These are phyloP conservation scores for Nakaseomyces glabratus DNA, from an alignment of 1,139 yeast species.

Conservation along the genomic window DNA sequence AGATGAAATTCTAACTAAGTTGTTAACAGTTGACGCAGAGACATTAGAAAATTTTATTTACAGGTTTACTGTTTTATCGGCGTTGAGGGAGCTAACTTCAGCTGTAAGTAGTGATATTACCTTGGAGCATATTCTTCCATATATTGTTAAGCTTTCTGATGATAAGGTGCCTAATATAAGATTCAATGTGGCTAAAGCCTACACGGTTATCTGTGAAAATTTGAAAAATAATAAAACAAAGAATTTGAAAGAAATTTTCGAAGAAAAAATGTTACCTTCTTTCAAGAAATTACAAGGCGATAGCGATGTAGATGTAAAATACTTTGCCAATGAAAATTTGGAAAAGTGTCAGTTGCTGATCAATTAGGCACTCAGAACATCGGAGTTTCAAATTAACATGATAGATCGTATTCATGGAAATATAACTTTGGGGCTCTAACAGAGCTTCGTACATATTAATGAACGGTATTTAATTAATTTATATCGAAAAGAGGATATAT, in stretches of 20 bases:
- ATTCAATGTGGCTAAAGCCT: slow-evolving; percentile 87
- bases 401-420: too few relatives aligned
- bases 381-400: too few relatives aligned
- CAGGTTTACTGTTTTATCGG: slow-evolving; percentile 83
- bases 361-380: too few relatives aligned
- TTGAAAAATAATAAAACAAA: slow-evolving; percentile 29
- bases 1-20: slow-evolving; percentile 68
- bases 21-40: slow-evolving; percentile 44
- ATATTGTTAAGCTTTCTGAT: slow-evolving; percentile 56
- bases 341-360: slow-evolving; percentile 30
- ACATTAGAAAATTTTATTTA: slow-evolving; percentile 54
- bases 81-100: slow-evolving; percentile 70
- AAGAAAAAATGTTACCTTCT: slow-evolving; percentile 50
- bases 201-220: slow-evolving; percentile 50
- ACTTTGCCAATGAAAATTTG: slow-evolving; percentile 61
- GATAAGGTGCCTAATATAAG: slow-evolving; percentile 93
- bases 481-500: too few relatives aligned
- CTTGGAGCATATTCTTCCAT: slow-evolving; percentile 64
- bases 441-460: too few relatives aligned
- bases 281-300: slow-evolving; percentile 62
- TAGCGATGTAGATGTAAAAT: slow-evolving; percentile 82
- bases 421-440: too few relatives aligned
- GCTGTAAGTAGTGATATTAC: slow-evolving; percentile 53
- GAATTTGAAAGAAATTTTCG: slow-evolving; percentile 37
- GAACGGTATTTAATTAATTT: too few relatives aligned